A percentile compares a stretch with the other conserved stretches of the same genome.
Conservation (phyloP, 2,329 filamentous ascomycete species). For the Aspergillus ochraceus region DNA sequence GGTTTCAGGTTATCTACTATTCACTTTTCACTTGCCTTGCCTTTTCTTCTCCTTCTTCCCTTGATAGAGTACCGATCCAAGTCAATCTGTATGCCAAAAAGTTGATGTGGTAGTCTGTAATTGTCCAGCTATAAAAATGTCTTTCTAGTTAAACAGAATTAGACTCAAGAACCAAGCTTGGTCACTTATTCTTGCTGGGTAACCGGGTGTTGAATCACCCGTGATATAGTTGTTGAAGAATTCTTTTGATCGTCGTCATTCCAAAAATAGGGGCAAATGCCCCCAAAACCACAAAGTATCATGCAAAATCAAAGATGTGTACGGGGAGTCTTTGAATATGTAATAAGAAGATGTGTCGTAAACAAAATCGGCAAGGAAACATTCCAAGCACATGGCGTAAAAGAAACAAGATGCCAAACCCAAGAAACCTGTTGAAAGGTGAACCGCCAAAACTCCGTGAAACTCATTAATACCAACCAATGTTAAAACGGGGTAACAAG, state of each 20-base stretch:
- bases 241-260: neutral
- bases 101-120: neutral
- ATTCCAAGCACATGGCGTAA: neutral
- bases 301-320: neutral
- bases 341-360: neutral
- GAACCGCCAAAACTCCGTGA: constrained; percentile 36
- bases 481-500: constrained; percentile 24
- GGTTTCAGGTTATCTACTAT: no score
- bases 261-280: constrained; percentile 6
- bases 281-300: neutral
- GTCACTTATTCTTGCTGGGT: neutral
- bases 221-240: neutral
- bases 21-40: neutral
- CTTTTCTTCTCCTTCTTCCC: neutral
- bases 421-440: constrained; percentile 44
- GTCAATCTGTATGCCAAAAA: neutral
- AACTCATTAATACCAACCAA: constrained; percentile 27
- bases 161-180: neutral
- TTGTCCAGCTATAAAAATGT: neutral
- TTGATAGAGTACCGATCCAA: neutral
- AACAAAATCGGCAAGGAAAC: neutral
- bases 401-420: constrained; percentile 22
- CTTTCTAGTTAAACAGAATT: neutral
- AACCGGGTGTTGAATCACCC: neutral
- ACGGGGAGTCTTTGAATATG: neutral